A percentile compares a stretch with the other conserved stretches of the same genome.
These are phyloP conservation scores for Neofusicoccum umdonicola DNA, from an alignment of 2,329 filamentous ascomycete genomes.

Conservation along the genomic window DNA sequence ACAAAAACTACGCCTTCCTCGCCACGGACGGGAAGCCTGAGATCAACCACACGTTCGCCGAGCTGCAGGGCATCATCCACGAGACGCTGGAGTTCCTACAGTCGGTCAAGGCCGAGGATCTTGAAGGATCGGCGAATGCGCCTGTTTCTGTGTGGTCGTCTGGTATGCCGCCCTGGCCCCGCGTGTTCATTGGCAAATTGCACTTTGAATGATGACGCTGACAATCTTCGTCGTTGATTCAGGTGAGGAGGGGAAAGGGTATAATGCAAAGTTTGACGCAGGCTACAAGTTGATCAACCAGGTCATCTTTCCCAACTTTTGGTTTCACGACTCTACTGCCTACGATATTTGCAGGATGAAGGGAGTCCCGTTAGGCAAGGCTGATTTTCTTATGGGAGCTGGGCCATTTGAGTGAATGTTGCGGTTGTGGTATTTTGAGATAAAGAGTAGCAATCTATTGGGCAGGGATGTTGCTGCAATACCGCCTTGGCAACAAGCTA, in stretches of 20 bases:
- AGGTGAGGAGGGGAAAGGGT: conserved; percentile 39
- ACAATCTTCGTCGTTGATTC: neutral
- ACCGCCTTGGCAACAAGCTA: too few relatives aligned
- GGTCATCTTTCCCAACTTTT: conserved; percentile 59
- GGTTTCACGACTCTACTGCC: conserved; percentile 60
- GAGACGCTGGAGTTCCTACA: conserved; percentile 49
- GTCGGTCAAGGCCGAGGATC: conserved; percentile 38
- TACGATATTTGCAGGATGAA: conserved; percentile 62
- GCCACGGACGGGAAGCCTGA: conserved; percentile 32
- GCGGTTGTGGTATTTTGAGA: too few relatives aligned
- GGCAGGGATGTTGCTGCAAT: too few relatives aligned
- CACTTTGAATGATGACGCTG: neutral
- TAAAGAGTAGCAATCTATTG: too few relatives aligned
- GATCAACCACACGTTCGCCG: conserved; percentile 49
- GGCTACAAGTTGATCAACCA: conserved; percentile 41
- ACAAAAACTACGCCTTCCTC: conserved; percentile 29
- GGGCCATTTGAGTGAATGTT: too few relatives aligned
- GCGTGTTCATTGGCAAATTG: neutral
- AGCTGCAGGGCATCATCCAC: conserved; percentile 49
- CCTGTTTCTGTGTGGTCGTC: neutral
- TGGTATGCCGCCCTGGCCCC: neutral
- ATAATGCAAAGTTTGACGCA: conserved; percentile 35
- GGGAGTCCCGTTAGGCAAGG: conserved; percentile 61
- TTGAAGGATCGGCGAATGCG: conserved; percentile 34
- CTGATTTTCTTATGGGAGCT: conserved; percentile 42